Evolutionary conservation across 2,329 filamentous ascomycete species (phyloP).

Genomic region (Diatrype stigma): DNA sequence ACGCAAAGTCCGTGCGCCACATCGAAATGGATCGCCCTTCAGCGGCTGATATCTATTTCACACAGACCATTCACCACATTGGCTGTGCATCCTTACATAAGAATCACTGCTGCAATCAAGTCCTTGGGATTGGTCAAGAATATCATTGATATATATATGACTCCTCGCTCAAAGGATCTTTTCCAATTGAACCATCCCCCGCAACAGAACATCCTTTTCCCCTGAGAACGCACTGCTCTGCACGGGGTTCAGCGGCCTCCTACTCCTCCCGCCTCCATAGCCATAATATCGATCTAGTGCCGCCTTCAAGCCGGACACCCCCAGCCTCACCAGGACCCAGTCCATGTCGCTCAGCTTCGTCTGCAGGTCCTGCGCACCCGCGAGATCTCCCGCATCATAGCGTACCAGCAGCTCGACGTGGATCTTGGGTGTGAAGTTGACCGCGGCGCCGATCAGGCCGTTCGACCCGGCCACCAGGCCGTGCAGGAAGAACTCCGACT

Average conservation of each 20-base stretch:
- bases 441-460: slow-evolving; percentile 66
- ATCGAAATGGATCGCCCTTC: no score
- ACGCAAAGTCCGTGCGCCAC: no score
- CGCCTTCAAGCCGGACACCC: slow-evolving; percentile 42
- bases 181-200: slow-evolving; percentile 1
- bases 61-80: no score
- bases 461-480: slow-evolving; percentile 64
- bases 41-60: no score
- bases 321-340: slow-evolving; percentile 40
- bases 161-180: not conserved
- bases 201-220: slow-evolving; percentile 1
- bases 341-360: slow-evolving; percentile 36
- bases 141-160: no score
- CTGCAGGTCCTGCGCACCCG: slow-evolving; percentile 30
- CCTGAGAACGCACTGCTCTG: slow-evolving; percentile 1
- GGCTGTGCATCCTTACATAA: no score
- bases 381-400: slow-evolving; percentile 49
- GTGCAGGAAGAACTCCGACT: slow-evolving; percentile 63
- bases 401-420: slow-evolving; percentile 60
- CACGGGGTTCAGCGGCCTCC: slow-evolving; percentile 12
- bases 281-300: slow-evolving; percentile 34
- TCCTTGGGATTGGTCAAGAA: no score
- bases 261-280: slow-evolving; percentile 32
- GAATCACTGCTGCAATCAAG: no score
- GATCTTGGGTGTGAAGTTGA: slow-evolving; percentile 63